Percentiles rank a stretch among this genome's conserved stretches.
Evolutionary conservation across 495 filamentous ascomycete genomes (phyloP).

Genomic region (Rhizodiscina lignyota): DNA sequence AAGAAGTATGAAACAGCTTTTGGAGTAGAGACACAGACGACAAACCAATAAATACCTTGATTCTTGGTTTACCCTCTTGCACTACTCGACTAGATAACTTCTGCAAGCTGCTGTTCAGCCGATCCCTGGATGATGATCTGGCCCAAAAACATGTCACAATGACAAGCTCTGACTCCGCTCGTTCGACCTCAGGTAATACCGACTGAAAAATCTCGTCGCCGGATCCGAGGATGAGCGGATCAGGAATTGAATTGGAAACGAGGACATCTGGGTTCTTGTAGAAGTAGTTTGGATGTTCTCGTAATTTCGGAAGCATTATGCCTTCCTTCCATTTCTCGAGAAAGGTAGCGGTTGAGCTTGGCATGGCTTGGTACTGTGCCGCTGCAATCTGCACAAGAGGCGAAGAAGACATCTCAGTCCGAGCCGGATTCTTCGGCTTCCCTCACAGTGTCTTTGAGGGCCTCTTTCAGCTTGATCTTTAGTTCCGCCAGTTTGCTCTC

Average conservation of each 20-base stretch:
- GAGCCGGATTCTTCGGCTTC: slow-evolving; percentile 22
- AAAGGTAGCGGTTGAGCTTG: too few relatives aligned
- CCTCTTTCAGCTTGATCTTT: slow-evolving; percentile 44
- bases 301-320: slow-evolving; percentile 1
- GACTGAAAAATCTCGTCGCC: slow-evolving; percentile 35
- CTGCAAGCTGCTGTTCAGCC: too few relatives aligned
- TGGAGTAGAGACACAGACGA: slow-evolving; percentile 50
- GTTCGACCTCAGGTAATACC: slow-evolving; percentile 36
- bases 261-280: slow-evolving; percentile 13
- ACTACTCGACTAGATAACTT: too few relatives aligned
- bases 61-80: too few relatives aligned
- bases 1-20: slow-evolving; percentile 49
- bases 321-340: too few relatives aligned
- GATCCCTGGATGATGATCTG: too few relatives aligned
- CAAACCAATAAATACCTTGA: too few relatives aligned
- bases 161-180: slow-evolving; percentile 43
- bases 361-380: too few relatives aligned
- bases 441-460: slow-evolving; percentile 19
- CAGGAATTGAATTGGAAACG: slow-evolving; percentile 28
- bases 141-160: slow-evolving; percentile 71
- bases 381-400: too few relatives aligned
- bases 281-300: slow-evolving; percentile 18
- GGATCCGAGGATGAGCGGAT: slow-evolving; percentile 41
- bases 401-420: too few relatives aligned
- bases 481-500: slow-evolving; percentile 42